Evolutionary conservation across 495 filamentous ascomycete genomes (phyloP).

Genomic region (Aspergillus ostianus): DNA sequence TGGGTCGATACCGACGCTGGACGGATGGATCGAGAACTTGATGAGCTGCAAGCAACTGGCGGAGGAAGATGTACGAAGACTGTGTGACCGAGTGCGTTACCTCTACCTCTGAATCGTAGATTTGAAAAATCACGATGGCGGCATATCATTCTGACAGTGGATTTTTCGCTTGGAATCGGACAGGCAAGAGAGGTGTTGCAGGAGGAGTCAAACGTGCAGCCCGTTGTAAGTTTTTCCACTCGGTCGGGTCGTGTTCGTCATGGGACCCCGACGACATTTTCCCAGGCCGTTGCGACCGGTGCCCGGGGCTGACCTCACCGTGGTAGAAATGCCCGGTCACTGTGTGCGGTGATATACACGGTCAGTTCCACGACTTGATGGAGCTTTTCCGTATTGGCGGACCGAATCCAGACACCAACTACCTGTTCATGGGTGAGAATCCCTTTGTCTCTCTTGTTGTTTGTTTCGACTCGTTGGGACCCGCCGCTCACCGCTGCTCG

Average conservation of each 20-base stretch:
- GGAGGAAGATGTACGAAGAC: slow-evolving; percentile 89
- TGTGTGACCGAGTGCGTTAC: slow-evolving; percentile 89
- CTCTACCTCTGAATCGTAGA: background rate
- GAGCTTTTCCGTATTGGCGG: slow-evolving; percentile 92
- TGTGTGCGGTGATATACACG: slow-evolving; percentile 91
- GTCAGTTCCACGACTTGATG: slow-evolving; percentile 93
- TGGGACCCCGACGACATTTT: background rate
- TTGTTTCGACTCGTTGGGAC: background rate
- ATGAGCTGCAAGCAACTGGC: slow-evolving; percentile 98
- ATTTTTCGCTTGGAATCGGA: slow-evolving; percentile 1
- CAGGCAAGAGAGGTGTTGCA: slow-evolving; percentile 95
- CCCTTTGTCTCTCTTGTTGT: slow-evolving; percentile 1
- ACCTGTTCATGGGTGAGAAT: slow-evolving; percentile 82
- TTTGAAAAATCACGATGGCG: background rate
- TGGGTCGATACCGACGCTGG: slow-evolving; percentile 84
- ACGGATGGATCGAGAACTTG: slow-evolving; percentile 97
- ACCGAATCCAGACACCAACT: slow-evolving; percentile 90
- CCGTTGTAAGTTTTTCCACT: slow-evolving; percentile 71
- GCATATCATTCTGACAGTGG: background rate
- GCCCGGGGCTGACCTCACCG: slow-evolving; percentile 24
- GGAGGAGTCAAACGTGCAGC: slow-evolving; percentile 97
- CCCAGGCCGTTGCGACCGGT: slow-evolving; percentile 6
- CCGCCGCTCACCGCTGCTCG: background rate
- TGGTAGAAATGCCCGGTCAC: slow-evolving; percentile 88
- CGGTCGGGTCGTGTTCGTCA: slow-evolving; percentile 16